phyloP scores from a whole-genome alignment of 192 early-diverging fungal genomes.

The Polychytrium aggregatum region DNA sequence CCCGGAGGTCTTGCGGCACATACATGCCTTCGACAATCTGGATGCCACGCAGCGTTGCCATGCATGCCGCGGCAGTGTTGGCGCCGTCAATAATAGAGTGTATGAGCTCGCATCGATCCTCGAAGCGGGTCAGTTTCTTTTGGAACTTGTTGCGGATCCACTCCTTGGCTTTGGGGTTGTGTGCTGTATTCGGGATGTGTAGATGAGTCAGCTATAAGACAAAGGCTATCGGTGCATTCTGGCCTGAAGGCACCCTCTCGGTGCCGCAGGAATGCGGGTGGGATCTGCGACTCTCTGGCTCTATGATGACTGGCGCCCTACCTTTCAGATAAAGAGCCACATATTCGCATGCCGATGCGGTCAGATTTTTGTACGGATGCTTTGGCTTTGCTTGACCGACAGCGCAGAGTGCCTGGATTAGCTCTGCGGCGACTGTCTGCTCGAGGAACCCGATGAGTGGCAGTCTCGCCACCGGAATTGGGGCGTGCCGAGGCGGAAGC shows the following conservation, averaged over 20 bases:
- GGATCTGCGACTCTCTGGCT: background rate
- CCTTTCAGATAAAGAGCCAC: constrained; percentile 42
- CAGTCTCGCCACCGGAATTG: constrained; percentile 21
- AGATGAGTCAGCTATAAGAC: background rate
- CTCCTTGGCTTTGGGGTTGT: constrained; percentile 30
- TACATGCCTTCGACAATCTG: background rate
- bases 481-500: constrained; percentile 30
- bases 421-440: constrained; percentile 27
- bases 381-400: constrained; percentile 35
- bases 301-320: background rate
- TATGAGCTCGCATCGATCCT: constrained; percentile 24
- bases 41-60: background rate
- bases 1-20: background rate
- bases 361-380: constrained; percentile 32
- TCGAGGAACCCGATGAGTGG: constrained; percentile 46
- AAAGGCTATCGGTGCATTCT: background rate
- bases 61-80: background rate
- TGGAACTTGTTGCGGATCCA: constrained; percentile 24
- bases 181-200: constrained; percentile 19
- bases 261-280: background rate
- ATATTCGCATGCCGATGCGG: constrained; percentile 31
- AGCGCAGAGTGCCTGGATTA: constrained; percentile 25
- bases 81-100: background rate
- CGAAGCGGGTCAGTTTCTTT: constrained; percentile 22
- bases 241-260: background rate